These are phyloP conservation scores for Pyrus pyrifolia DNA, from an alignment of 306 rosid species.

Conservation along the genomic window DNA sequence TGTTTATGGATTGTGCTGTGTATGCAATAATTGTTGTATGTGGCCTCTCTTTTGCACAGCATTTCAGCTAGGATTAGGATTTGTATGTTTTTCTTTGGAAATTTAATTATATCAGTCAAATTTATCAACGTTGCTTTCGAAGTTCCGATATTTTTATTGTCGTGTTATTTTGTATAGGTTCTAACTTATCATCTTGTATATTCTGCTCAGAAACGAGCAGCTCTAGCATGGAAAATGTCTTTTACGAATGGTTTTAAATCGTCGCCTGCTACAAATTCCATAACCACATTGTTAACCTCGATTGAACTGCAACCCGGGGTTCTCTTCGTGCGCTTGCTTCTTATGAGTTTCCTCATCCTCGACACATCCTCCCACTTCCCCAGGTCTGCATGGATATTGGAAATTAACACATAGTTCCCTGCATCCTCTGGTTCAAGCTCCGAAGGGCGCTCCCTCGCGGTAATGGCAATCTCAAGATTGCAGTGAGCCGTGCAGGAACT, in stretches of 20 bases:
- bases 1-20: conserved; percentile 66
- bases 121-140: background rate
- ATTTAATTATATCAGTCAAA: background rate
- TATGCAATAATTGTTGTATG: conserved; percentile 58
- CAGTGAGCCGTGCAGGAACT: conserved; percentile 60
- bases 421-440: conserved; percentile 78
- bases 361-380: conserved; percentile 74
- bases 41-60: conserved; percentile 41
- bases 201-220: conserved; percentile 29
- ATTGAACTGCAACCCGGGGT: conserved; percentile 68
- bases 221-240: conserved; percentile 45
- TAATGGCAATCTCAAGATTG: conserved; percentile 55
- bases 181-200: conserved; percentile 17
- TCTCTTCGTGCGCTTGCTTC: conserved; percentile 56
- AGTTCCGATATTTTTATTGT: background rate
- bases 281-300: conserved; percentile 50
- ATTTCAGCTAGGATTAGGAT: background rate
- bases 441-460: conserved; percentile 52
- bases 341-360: conserved; percentile 48
- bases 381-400: conserved; percentile 65
- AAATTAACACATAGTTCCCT: conserved; percentile 74
- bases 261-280: conserved; percentile 58
- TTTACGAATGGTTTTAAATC: conserved; percentile 47
- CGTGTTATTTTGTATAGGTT: background rate
- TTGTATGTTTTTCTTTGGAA: background rate